These are phyloP conservation scores for Candida nanaspora DNA, from an alignment of 805 yeast species.

Conservation along the genomic window DNA sequence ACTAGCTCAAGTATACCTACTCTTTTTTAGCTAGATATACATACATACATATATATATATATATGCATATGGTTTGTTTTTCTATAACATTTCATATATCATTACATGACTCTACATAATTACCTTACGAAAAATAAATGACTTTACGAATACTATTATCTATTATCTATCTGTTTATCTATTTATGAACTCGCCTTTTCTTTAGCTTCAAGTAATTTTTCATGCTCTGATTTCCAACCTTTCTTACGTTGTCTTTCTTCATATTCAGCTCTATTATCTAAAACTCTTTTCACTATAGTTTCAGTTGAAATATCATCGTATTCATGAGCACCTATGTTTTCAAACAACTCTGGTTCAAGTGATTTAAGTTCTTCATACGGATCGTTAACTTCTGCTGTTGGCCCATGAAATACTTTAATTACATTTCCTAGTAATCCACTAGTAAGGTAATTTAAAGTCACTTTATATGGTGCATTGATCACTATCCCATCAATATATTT, in stretches of 20 bases:
- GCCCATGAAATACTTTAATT: slow-evolving; percentile 49
- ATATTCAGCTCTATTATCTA: slow-evolving; percentile 58
- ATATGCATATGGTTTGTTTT: too few species aligned
- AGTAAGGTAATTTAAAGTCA: slow-evolving; percentile 33
- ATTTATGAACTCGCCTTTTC: slow-evolving; percentile 7
- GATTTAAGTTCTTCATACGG: slow-evolving; percentile 22
- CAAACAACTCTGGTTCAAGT: slow-evolving; percentile 22
- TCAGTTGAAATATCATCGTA: slow-evolving; percentile 61
- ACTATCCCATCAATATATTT: slow-evolving; percentile 74
- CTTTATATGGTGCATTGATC: slow-evolving; percentile 57
- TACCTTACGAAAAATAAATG: too few species aligned
- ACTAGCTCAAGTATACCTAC: too few species aligned
- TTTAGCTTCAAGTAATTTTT: slow-evolving; percentile 22
- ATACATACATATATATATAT: too few species aligned
- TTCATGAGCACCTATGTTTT: slow-evolving; percentile 43
- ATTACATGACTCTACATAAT: too few species aligned
- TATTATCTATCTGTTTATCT: too few species aligned
- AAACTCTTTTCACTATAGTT: slow-evolving; percentile 69
- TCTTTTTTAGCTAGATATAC: too few species aligned
- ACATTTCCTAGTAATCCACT: slow-evolving; percentile 30
- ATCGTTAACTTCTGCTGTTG: slow-evolving; percentile 34
- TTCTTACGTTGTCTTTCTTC: slow-evolving; percentile 83
- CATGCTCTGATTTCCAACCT: slow-evolving; percentile 68
- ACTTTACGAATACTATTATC: too few species aligned
- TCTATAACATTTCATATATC: too few species aligned